Evolutionary conservation across 805 yeast genomes (phyloP), one percentile per base, ranked within the genome.

Genomic region (Teunomyces aglyptinius): DNA sequence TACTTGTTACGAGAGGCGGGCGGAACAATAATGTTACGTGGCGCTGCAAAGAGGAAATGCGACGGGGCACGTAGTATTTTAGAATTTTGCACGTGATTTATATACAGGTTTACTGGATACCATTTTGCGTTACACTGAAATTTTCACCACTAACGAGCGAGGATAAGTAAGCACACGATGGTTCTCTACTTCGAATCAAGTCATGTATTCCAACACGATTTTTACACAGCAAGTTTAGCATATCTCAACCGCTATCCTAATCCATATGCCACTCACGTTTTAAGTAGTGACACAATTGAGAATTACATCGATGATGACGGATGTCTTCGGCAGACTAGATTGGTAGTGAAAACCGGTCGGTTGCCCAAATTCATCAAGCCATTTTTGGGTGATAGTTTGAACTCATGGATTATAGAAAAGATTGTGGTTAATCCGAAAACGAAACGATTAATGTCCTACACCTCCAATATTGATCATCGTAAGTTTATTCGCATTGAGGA

Each of bases 181-280:
- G 92, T 86, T 35, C 76, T 83, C 34, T 76, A 81, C 67, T 79
- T 78, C 61, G 72, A 75, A 50, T 76, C 75, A 50, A 56, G 67
- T n/a, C 86, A 82, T 60, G 61, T 70, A n/a, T 86, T 75, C 60
- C 68, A 75, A 44, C 79, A 80, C 61, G 83, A 83, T 54, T 90
- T 90, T 57, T 73, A 75, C 42, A 85, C 92, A 0, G 89, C 87
- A 3, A 76, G 89, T 1, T 70, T 83, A 41, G 96, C 96, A 1
- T 84, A 85, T 61, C 83, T 88, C 67, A 71, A 71, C 53, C 50
- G 75, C 48, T 71, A 70, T 51, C 85, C 85, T 11, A 83, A 84
- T 62, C 98, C 98, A 2, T 90, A 76, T 61, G 84, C 97, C 13
- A 71, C 80, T 7, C 97, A 92, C 68, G 97, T 92, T 10, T 70